Base-by-base conservation (phyloP, 2,329 filamentous ascomycete genomes). In the Curvularia spicifera region DNA sequence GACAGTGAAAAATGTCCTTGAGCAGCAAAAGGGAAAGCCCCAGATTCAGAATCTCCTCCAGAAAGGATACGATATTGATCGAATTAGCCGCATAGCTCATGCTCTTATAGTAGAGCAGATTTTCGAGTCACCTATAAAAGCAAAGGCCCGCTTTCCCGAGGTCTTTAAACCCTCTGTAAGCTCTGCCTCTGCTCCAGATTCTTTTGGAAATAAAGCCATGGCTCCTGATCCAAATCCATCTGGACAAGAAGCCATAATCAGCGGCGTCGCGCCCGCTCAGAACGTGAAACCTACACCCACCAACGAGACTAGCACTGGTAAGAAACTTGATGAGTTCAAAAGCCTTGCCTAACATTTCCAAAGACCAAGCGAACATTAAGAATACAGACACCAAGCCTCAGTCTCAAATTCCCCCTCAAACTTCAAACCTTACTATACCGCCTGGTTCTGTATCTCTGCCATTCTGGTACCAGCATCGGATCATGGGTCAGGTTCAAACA, bases 381-480 rank as follows among this genome's bases (percentile, higher is more conserved):
- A 13, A 3, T 5, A n/a, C 28, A 3, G 12, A 6, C 0, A 15
- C 9, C n/a, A 18, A 35, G 18, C 12, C 5, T 47, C 12, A 18
- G 12, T 4, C 10, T 33, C 28, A 24, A 20, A n/a, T 4, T 13
- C 2, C 5, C 29, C n/a, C 10, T 33, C 3, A 47, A 24, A 13
- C 28, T 22, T 9, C 9, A 35, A 2, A 15, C 3, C 22, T 18
- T 13, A 18, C 40, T 12, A 10, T 22, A 4, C 9, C 22, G n/a
- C 26, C 50, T 18, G 53, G 51, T 15, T 31, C 24, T 26, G 20
- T 45, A 31, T 29, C 4, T 22, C 0, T 56, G 12, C 53, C 53
- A 13, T 42, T 56, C 18, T 51, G 46, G 39, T 40, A 56, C 2
- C 53, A 56, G 22, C 53, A 56, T 6, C 31, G 53, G 7, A n/a